Evolutionary conservation across 2,329 filamentous ascomycete genomes (phyloP), one percentile per base, ranked within the genome.

Genomic region (Penicillium freii): DNA sequence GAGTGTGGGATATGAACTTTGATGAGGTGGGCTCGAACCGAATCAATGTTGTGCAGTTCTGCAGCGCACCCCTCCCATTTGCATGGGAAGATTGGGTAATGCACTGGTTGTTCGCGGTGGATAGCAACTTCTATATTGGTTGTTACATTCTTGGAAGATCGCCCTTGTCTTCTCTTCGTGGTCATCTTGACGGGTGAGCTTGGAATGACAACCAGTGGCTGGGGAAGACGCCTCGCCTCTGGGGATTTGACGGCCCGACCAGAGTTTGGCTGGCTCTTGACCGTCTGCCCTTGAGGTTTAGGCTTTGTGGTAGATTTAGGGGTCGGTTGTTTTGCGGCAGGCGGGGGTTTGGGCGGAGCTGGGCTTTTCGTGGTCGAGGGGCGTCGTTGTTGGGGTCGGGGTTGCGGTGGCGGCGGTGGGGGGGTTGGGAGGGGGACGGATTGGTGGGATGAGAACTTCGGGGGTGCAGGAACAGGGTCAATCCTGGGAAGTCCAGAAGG

Each of bases 1-100:
- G 66, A 60, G 50, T 68, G 58, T 2, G 73, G 69, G 3, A 74
- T 63, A 56, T 88, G 86, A 4, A 82, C 70, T 63, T 84, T 87
- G 51, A 77, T 67, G 6, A 86, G 71, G 67, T 89, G 86, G 56
- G 82, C 83, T 59, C 80, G 80, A 6, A 88, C 72, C 0, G 81
- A 83, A 9, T 81, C 79, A 15, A 87, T 69, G 62, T 87, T 88
- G 69, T 88, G 86, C 5, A 88, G 73, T 61, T 86, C 78, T 0
- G 82, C 80, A 4, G 71, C 70, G 67, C 86, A 89, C 1, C 73
- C 70, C 51, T 78, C 71, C 86, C 85, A 88, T 42, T 75, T 69
- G 70, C 86, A 89, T 54, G 77, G 76, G 67, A 80, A 88, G 6
- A 82, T 77, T 47, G 61, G 66, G 51, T 72, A 75, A 5, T 64